Conservation (phyloP, 805 yeast species). For the Candida succiphila region DNA sequence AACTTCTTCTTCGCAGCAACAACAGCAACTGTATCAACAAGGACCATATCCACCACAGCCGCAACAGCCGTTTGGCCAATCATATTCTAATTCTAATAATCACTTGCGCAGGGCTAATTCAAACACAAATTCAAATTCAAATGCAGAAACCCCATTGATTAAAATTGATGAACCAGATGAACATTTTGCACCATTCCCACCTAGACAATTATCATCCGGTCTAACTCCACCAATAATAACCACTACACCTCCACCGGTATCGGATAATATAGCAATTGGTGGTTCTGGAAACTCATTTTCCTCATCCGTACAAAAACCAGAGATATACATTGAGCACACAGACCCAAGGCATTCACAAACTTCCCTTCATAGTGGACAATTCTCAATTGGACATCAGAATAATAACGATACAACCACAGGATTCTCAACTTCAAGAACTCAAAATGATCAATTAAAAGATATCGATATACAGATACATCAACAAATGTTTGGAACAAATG, state of each 20-base stretch:
- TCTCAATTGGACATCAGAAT: neutral
- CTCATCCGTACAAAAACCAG: neutral
- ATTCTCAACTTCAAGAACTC: neutral
- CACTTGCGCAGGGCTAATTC: no score
- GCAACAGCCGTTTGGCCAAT: neutral
- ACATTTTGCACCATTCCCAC: neutral
- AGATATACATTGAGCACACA: neutral
- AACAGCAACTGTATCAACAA: no score
- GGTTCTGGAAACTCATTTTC: neutral
- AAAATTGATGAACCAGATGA: neutral
- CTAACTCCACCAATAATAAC: neutral
- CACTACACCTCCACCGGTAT: neutral
- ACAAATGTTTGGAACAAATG: neutral
- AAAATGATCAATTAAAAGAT: neutral
- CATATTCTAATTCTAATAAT: no score
- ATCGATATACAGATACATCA: neutral
- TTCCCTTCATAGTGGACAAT: neutral
- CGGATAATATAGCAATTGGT: neutral
- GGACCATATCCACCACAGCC: neutral
- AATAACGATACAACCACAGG: neutral
- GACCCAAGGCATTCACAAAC: no score
- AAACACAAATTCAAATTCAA: neutral
- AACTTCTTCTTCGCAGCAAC: neutral
- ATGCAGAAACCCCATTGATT: neutral
- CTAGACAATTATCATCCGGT: neutral